Percentiles rank a stretch among this genome's conserved stretches.
These are phyloP conservation scores for Incumbomyces lentus DNA, from an alignment of 2,329 filamentous ascomycete species.

Conservation along the genomic window DNA sequence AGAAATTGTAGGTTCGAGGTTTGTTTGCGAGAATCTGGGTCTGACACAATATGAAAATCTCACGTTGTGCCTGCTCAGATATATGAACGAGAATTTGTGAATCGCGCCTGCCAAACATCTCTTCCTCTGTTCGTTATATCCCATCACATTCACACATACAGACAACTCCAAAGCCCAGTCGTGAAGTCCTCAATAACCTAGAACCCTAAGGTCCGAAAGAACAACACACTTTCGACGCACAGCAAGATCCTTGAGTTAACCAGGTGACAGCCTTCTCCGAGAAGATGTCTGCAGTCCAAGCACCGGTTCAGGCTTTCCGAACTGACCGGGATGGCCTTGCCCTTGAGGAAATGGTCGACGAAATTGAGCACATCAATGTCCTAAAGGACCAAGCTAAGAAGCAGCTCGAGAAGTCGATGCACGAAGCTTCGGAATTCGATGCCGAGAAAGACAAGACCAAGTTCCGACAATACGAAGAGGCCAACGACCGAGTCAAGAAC, in stretches of 20 bases:
- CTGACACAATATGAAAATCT: too few relatives aligned
- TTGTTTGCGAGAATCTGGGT: not conserved
- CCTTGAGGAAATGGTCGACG: slow-evolving; percentile 48
- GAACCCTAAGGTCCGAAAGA: too few relatives aligned
- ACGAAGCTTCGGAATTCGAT: slow-evolving; percentile 54
- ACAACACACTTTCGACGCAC: too few relatives aligned
- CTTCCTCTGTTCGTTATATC: too few relatives aligned
- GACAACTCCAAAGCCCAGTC: too few relatives aligned
- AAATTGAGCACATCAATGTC: slow-evolving; percentile 51
- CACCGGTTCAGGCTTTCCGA: slow-evolving; percentile 15
- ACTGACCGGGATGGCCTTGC: slow-evolving; percentile 44
- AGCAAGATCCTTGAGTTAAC: too few relatives aligned
- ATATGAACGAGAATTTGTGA: too few relatives aligned
- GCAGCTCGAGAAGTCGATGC: slow-evolving; percentile 28
- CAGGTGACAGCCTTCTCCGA: too few relatives aligned
- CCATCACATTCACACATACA: too few relatives aligned
- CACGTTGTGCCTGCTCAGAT: too few relatives aligned
- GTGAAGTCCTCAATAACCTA: too few relatives aligned
- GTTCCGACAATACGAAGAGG: slow-evolving; percentile 74
- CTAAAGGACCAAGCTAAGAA: slow-evolving; percentile 45
- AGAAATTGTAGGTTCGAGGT: not conserved
- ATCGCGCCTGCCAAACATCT: too few relatives aligned
- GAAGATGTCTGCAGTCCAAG: not conserved
- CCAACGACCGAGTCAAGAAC: slow-evolving; percentile 72
- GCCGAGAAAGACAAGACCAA: slow-evolving; percentile 65